Evolutionary conservation across 331 rosid genomes (phyloP), one percentile per base, ranked within the genome.

Genomic region (Quercus tomentella): DNA sequence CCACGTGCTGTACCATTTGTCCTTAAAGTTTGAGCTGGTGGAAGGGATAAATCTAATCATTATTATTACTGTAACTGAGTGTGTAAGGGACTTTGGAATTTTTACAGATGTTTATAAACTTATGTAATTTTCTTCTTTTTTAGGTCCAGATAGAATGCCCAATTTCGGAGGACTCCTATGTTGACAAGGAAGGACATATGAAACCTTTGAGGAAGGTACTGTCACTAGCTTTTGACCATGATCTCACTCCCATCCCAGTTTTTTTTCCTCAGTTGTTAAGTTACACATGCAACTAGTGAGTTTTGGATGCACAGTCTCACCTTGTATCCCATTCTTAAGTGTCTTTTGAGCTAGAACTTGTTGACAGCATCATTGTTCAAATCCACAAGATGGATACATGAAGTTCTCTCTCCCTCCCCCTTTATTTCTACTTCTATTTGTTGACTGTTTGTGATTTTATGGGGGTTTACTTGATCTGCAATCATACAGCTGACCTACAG

Each of bases 61-160:
- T 49, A 49, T 49, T 49, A 14, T 49, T 11, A 49, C 16, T 11
- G 17, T 45, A 31, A 33, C 26, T 17, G 33, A n/a, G n/a, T 30
- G 35, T 69, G 3, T 23, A 11, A 4, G 28, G 25, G 7, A 5
- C 2, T 26, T 11, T 25, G 28, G n/a, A 25, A 21, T n/a, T 8
- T 17, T 12, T 33, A 56, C 35, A 60, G 8, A 67, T 23, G 37
- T 41, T 77, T 65, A 56, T n/a, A 35, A 65, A 28, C 35, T 63
- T 43, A 60, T 49, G 52, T 60, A 18, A 18, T 63, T 41, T 56
- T 74, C 63, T 71, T 82, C 65, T 57, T 69, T 73, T 80, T 58
- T 81, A 94, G 98, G 97, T 95, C 85, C 89, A 85, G 82, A 84
- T 87, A 87, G 92, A 91, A 76, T 85, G 85, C 68, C 43, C 49